Percentiles rank a stretch among this genome's conserved stretches.
phyloP scores from a whole-genome alignment of 2,329 filamentous ascomycete genomes.

The Sporothrix humicola region DNA sequence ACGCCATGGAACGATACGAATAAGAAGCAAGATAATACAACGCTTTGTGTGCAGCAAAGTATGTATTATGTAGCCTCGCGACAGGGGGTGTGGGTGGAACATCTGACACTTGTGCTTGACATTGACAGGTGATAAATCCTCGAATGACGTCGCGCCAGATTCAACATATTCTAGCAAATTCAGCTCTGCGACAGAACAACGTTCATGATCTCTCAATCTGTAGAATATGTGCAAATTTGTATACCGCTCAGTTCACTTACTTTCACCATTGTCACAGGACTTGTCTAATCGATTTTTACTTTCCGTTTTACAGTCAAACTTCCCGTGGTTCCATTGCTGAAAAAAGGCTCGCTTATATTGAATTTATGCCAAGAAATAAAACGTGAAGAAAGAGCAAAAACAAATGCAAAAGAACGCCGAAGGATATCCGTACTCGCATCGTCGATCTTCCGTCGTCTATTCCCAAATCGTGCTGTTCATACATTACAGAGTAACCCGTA shows the following conservation, averaged over 20 bases:
- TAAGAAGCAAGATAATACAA: neutral
- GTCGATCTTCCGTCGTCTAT: neutral
- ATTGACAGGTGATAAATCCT: neutral
- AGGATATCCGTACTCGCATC: constrained; percentile 4
- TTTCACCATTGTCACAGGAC: too few relatives aligned
- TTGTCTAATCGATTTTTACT: neutral
- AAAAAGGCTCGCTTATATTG: constrained; percentile 20
- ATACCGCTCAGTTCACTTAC: too few relatives aligned
- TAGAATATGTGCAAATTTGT: neutral
- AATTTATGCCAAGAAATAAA: neutral
- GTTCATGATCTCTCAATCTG: too few relatives aligned
- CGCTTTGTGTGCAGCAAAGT: neutral
- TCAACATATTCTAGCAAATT: neutral
- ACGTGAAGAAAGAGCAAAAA: neutral
- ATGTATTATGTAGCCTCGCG: neutral
- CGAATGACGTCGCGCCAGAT: neutral
- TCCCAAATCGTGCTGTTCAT: neutral
- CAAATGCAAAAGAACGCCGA: constrained; percentile 8
- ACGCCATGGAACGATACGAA: neutral
- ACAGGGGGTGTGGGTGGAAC: neutral
- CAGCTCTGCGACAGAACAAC: too few relatives aligned
- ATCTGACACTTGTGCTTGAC: constrained; percentile 3
- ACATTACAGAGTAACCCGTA: neutral
- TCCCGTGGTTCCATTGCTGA: neutral
- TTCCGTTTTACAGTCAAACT: neutral